Evolutionary conservation across 2,329 filamentous ascomycete genomes (phyloP).

Genomic region (Cladorrhinum sp.): DNA sequence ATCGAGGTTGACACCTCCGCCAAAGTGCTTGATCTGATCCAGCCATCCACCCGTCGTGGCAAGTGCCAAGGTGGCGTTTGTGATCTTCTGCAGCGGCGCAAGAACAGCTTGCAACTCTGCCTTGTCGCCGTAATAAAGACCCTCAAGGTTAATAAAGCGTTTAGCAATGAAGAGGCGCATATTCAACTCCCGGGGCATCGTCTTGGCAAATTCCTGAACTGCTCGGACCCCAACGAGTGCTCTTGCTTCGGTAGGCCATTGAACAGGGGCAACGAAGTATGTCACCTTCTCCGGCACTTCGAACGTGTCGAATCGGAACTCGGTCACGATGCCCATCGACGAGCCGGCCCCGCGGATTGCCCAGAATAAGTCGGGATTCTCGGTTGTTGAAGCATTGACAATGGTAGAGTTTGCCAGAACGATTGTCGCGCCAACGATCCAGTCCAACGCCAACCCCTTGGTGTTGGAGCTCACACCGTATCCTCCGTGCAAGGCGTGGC

Average conservation of each 20-base stretch:
- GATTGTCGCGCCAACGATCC: slow-evolving; percentile 35
- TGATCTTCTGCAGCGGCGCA: slow-evolving; percentile 35
- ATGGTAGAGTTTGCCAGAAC: slow-evolving; percentile 38
- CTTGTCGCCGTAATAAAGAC: slow-evolving; percentile 38
- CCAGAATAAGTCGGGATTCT: slow-evolving; percentile 43
- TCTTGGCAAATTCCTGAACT: slow-evolving; percentile 32
- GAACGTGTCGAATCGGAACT: slow-evolving; percentile 41
- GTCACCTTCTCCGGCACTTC: slow-evolving; percentile 34
- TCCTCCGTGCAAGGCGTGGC: slow-evolving; percentile 40
- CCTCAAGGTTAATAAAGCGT: slow-evolving; percentile 37
- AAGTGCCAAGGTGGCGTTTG: slow-evolving; percentile 33
- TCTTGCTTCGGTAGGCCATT: slow-evolving; percentile 29
- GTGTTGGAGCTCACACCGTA: slow-evolving; percentile 39
- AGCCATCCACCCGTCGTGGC: slow-evolving; percentile 32
- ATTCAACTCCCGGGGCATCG: slow-evolving; percentile 41
- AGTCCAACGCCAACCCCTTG: slow-evolving; percentile 36
- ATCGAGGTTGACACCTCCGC: slow-evolving; percentile 31
- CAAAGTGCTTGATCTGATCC: slow-evolving; percentile 34
- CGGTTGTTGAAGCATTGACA: slow-evolving; percentile 33
- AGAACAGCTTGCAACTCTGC: slow-evolving; percentile 33
- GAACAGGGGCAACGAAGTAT: slow-evolving; percentile 30
- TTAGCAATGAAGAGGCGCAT: slow-evolving; percentile 40
- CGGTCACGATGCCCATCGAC: slow-evolving; percentile 39
- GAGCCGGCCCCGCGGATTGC: slow-evolving; percentile 41
- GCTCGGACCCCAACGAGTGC: slow-evolving; percentile 29